A percentile compares a stretch with the other conserved stretches of the same genome.
phyloP scores from a whole-genome alignment of 2,329 filamentous ascomycete genomes.

The Phyllosticta citriasiana region DNA sequence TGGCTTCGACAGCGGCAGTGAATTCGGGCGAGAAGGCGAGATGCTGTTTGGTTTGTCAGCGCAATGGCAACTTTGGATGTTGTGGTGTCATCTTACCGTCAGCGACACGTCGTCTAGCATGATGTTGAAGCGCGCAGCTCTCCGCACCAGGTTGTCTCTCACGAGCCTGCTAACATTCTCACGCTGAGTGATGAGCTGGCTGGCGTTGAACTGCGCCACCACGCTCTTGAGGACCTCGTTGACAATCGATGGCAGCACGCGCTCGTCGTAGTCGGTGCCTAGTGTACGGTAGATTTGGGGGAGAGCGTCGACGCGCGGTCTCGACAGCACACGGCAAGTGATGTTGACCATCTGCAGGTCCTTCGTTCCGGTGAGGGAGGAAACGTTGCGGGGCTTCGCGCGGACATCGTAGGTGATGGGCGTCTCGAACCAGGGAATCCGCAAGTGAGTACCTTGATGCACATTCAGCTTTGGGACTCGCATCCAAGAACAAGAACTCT shows the following conservation, averaged over 20 bases:
- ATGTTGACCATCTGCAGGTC: slow-evolving; percentile 99
- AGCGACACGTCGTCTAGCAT: slow-evolving; percentile 93
- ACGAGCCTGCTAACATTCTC: slow-evolving; percentile 91
- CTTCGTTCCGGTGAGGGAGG: slow-evolving; percentile 95
- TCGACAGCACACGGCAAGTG: slow-evolving; percentile 94
- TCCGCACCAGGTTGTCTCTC: slow-evolving; percentile 80
- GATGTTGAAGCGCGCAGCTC: slow-evolving; percentile 95
- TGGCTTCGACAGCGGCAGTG: slow-evolving; percentile 59
- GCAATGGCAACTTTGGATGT: slow-evolving; percentile 15
- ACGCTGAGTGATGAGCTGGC: slow-evolving; percentile 97
- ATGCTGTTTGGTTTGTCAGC: slow-evolving; percentile 37
- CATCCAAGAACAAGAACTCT: slow-evolving; percentile 10
- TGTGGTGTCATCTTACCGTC: slow-evolving; percentile 53
- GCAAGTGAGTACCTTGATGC: slow-evolving; percentile 70
- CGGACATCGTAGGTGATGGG: slow-evolving; percentile 96
- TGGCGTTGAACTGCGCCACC: slow-evolving; percentile 96
- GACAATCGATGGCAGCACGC: slow-evolving; percentile 94
- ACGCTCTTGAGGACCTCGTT: slow-evolving; percentile 99
- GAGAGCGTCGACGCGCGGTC: slow-evolving; percentile 76
- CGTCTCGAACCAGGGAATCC: slow-evolving; percentile 94
- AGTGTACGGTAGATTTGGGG: slow-evolving; percentile 96
- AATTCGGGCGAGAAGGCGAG: slow-evolving; percentile 61
- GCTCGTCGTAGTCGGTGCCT: slow-evolving; percentile 92
- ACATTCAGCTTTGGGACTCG: background rate
- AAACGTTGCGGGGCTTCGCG: slow-evolving; percentile 92